Percentiles rank a stretch among this genome's conserved stretches.
phyloP scores from a whole-genome alignment of 495 filamentous ascomycete genomes.

The Aspergillus coremiiformis region DNA sequence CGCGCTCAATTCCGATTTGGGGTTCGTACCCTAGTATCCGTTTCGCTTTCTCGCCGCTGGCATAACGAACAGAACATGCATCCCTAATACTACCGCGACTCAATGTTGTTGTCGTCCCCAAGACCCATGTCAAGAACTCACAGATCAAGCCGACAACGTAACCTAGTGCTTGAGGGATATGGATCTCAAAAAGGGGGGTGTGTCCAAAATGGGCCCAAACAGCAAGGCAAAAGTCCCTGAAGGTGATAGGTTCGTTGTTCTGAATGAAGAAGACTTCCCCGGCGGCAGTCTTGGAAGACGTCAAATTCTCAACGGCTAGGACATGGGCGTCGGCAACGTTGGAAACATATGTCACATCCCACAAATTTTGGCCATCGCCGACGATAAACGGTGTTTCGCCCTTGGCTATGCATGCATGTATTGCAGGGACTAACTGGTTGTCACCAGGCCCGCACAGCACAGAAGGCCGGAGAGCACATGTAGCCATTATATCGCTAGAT shows the following conservation, averaged over 20 bases:
- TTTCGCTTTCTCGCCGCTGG: conserved; percentile 50
- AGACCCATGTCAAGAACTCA: conserved; percentile 48
- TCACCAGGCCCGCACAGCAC: conserved; percentile 53
- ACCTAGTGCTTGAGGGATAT: conserved; percentile 46
- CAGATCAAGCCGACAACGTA: conserved; percentile 40
- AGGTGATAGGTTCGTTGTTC: conserved; percentile 54
- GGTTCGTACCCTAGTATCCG: conserved; percentile 52
- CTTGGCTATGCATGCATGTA: conserved; percentile 51
- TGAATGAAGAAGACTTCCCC: conserved; percentile 58
- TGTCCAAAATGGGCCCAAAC: conserved; percentile 56
- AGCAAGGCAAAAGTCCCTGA: conserved; percentile 52
- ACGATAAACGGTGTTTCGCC: conserved; percentile 50
- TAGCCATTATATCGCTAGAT: conserved; percentile 35
- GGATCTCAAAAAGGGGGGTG: conserved; percentile 42
- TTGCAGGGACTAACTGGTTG: conserved; percentile 42
- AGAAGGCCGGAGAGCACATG: conserved; percentile 51
- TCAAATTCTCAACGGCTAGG: conserved; percentile 52
- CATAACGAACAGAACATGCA: conserved; percentile 47
- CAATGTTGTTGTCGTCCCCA: conserved; percentile 41
- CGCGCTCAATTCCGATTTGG: conserved; percentile 49
- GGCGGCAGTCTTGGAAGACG: conserved; percentile 47
- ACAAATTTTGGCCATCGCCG: conserved; percentile 50
- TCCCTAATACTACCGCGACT: conserved; percentile 52
- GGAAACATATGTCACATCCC: conserved; percentile 54
- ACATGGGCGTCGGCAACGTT: conserved; percentile 59